These are phyloP conservation scores for Epicoccum sorghinum DNA, from an alignment of 2,329 filamentous ascomycete species.

Conservation along the genomic window DNA sequence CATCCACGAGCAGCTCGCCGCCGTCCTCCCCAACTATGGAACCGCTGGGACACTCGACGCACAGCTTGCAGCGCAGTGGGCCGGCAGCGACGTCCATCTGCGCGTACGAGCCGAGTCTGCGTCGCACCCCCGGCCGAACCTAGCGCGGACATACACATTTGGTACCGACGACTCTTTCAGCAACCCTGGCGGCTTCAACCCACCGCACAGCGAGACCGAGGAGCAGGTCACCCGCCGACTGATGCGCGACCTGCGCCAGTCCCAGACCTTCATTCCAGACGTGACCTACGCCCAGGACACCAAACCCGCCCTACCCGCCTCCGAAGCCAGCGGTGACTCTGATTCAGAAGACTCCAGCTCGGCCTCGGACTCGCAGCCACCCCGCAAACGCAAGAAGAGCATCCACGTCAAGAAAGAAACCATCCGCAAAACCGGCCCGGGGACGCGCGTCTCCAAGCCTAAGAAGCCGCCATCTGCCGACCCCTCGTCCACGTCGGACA, in stretches of 20 bases:
- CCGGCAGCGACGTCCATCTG: constrained; percentile 25
- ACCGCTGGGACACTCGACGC: constrained; percentile 37
- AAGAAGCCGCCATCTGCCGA: constrained; percentile 28
- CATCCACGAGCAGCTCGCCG: constrained; percentile 38
- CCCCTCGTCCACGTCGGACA: too few species aligned
- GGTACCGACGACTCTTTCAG: constrained; percentile 46
- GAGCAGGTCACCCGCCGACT: constrained; percentile 33
- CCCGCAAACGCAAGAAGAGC: constrained; percentile 35
- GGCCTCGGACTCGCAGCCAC: constrained; percentile 27
- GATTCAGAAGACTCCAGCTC: constrained; percentile 32
- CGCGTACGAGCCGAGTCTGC: constrained; percentile 25
- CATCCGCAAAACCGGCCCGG: constrained; percentile 25
- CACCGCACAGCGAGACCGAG: constrained; percentile 31
- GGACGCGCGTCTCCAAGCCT: constrained; percentile 24
- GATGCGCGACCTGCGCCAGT: constrained; percentile 30
- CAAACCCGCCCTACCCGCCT: too few species aligned
- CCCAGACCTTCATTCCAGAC: constrained; percentile 23
- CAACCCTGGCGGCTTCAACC: constrained; percentile 35
- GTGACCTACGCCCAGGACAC: too few species aligned
- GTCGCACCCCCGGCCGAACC: constrained; percentile 15
- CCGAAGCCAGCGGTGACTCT: constrained; percentile 22
- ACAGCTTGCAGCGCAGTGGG: constrained; percentile 37
- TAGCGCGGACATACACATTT: constrained; percentile 44
- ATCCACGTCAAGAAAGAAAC: constrained; percentile 19
- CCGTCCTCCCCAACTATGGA: constrained; percentile 37